phyloP scores from a whole-genome alignment of 495 filamentous ascomycete genomes.

The Penicillium odoratum region DNA sequence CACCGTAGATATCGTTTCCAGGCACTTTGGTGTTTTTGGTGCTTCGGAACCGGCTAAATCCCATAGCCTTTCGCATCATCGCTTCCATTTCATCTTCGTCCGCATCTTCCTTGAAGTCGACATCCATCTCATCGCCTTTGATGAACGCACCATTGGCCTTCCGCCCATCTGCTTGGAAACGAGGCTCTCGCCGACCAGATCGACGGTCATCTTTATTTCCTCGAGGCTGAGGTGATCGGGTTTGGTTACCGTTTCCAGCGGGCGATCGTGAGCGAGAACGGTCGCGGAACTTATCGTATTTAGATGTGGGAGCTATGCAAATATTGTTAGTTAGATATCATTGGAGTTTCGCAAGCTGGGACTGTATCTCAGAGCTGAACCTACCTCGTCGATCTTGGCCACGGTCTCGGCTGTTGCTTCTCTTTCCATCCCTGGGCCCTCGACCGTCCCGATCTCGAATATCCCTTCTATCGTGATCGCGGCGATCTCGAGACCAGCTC shows the following conservation, averaged over 20 bases:
- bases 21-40: slow-evolving; percentile 90
- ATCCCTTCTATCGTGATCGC: slow-evolving; percentile 40
- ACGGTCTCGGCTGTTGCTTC: slow-evolving; percentile 50
- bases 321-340: neutral
- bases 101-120: slow-evolving; percentile 50
- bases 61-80: slow-evolving; percentile 82
- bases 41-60: slow-evolving; percentile 78
- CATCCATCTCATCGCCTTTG: slow-evolving; percentile 43
- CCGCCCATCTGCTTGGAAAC: slow-evolving; percentile 23
- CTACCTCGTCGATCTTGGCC: slow-evolving; percentile 45
- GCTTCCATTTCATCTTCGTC: slow-evolving; percentile 69
- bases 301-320: slow-evolving; percentile 31
- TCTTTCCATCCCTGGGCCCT: slow-evolving; percentile 39
- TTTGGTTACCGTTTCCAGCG: slow-evolving; percentile 38
- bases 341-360: neutral
- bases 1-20: slow-evolving; percentile 82
- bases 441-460: slow-evolving; percentile 40
- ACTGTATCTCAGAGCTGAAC: slow-evolving; percentile 2
- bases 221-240: slow-evolving; percentile 37
- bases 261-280: slow-evolving; percentile 47
- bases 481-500: slow-evolving; percentile 49
- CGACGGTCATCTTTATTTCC: slow-evolving; percentile 34
- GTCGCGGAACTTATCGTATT: slow-evolving; percentile 41
- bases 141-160: slow-evolving; percentile 27
- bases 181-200: slow-evolving; percentile 34